phyloP scores from a whole-genome alignment of 2,329 filamentous ascomycete genomes.

The Chaetomium sp. region DNA sequence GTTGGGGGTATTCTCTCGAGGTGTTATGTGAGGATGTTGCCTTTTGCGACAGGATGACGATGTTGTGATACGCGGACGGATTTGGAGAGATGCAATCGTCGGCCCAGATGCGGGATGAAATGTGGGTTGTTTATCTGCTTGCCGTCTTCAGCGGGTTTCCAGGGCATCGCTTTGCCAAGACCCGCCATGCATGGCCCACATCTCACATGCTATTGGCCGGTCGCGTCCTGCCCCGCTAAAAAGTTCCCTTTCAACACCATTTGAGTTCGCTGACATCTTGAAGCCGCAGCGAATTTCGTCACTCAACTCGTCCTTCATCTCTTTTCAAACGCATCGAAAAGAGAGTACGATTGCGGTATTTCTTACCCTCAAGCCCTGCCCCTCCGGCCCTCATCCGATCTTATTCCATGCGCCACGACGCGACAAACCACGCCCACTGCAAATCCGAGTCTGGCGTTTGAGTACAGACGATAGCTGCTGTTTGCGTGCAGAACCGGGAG shows the following conservation, averaged over 20 bases:
- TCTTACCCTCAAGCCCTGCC: no score
- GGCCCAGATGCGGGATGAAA: not conserved
- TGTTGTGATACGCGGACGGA: not conserved
- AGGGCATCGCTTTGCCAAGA: constrained; percentile 14
- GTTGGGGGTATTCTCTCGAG: not conserved
- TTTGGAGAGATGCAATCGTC: not conserved
- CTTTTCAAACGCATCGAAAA: no score
- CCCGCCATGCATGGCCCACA: not conserved
- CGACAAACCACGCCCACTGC: not conserved
- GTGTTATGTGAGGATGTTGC: not conserved
- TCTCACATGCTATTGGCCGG: not conserved
- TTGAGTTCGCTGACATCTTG: not conserved
- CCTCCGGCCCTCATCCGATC: no score
- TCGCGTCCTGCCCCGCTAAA: constrained; percentile 2
- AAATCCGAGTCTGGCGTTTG: not conserved
- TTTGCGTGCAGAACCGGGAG: constrained; percentile 3
- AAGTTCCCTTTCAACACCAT: not conserved
- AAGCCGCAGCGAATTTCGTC: not conserved
- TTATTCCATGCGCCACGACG: no score
- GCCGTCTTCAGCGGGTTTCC: constrained; percentile 20
- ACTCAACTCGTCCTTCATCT: no score
- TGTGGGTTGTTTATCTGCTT: constrained; percentile 20
- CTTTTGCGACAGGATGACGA: not conserved
- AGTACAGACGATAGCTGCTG: not conserved
- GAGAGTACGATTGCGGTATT: not conserved